Percentiles rank a stretch among this genome's conserved stretches.
phyloP scores from a whole-genome alignment of 306 rosid genomes.

The Prunus davidiana region DNA sequence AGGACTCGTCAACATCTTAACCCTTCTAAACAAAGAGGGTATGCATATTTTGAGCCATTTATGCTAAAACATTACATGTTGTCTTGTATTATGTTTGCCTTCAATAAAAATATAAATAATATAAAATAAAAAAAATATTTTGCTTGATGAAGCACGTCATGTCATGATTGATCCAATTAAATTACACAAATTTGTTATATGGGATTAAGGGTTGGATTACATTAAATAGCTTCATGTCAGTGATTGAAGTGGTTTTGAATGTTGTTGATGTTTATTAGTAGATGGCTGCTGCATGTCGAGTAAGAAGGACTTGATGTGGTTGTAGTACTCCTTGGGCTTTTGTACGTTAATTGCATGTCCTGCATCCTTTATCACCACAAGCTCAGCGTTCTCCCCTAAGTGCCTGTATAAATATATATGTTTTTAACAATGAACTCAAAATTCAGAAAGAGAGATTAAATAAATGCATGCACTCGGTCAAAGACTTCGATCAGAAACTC shows the following conservation, averaged over 20 bases:
- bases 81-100: too few relatives aligned
- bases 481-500: neutral
- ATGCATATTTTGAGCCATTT: too few relatives aligned
- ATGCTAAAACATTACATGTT: too few relatives aligned
- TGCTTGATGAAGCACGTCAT: neutral
- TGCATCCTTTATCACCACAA: slow-evolving; percentile 60
- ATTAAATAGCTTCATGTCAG: neutral
- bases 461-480: neutral
- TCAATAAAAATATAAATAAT: too few relatives aligned
- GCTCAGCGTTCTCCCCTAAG: slow-evolving; percentile 60
- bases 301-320: slow-evolving; percentile 54
- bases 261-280: slow-evolving; percentile 4
- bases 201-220: neutral
- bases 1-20: too few relatives aligned
- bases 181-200: neutral
- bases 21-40: too few relatives aligned
- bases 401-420: slow-evolving; percentile 37
- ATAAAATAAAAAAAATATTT: neutral
- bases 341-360: slow-evolving; percentile 70
- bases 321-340: slow-evolving; percentile 55
- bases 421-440: slow-evolving; percentile 9
- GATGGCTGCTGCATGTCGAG: slow-evolving; percentile 24
- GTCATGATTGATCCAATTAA: neutral
- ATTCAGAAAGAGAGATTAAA: neutral
- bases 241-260: neutral